phyloP scores from a whole-genome alignment of 805 yeast species.

The Zygosaccharomyces siamensis region DNA sequence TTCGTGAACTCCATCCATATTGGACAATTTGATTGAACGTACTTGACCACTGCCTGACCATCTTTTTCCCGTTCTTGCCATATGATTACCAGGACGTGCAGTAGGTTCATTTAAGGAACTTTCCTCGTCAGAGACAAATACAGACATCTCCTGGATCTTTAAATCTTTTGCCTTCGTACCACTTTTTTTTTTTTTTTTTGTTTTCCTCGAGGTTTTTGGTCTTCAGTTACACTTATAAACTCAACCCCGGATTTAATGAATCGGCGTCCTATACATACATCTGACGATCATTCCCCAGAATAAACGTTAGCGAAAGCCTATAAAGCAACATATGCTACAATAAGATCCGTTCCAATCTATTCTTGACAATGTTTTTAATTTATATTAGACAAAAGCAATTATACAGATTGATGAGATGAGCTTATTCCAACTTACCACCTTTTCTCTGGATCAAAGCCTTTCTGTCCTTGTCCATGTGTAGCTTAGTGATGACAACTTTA shows the following conservation, averaged over 20 bases:
- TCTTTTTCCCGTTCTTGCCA: conserved; percentile 50
- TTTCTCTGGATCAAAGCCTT: conserved; percentile 95
- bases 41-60: conserved; percentile 37
- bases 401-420: conserved; percentile 15
- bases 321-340: not conserved
- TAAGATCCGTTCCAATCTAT: not conserved
- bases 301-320: not conserved
- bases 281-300: not conserved
- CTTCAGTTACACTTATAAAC: too few relatives aligned
- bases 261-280: too few relatives aligned
- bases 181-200: not conserved
- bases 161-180: not conserved
- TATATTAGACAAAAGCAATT: conserved; percentile 12
- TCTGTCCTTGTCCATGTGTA: conserved; percentile 98
- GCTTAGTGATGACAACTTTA: conserved; percentile 96
- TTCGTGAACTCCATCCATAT: conserved; percentile 62
- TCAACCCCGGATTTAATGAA: conserved; percentile 2
- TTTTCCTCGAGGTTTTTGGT: not conserved
- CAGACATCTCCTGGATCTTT: conserved; percentile 25
- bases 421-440: conserved; percentile 94
- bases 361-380: not conserved
- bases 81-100: conserved; percentile 45
- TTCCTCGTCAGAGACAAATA: conserved; percentile 31
- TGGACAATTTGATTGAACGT: conserved; percentile 8
- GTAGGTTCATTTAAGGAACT: conserved; percentile 37